Evolutionary conservation across 129 eudicot genomes (phyloP).

Genomic region (Artemisia annua): DNA sequence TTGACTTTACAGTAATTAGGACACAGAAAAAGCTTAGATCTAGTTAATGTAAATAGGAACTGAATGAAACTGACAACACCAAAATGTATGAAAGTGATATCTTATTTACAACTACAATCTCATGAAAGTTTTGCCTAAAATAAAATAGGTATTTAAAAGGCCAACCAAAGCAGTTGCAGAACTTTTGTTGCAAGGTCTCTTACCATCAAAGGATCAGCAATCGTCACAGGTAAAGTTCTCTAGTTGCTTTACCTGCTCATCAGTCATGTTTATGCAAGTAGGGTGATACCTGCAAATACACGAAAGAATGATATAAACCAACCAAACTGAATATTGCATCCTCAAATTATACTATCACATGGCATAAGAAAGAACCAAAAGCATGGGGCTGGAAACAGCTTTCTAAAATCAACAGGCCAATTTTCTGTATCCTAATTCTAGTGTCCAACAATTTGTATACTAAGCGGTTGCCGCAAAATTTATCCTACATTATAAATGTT

Average conservation of each 20-base stretch:
- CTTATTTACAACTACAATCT: too few species aligned
- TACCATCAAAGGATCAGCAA: conserved; percentile 39
- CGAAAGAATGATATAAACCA: neutral
- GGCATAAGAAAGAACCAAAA: neutral
- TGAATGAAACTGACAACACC: too few species aligned
- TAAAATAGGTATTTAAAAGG: too few species aligned
- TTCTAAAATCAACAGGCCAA: neutral
- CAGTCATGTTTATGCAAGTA: conserved; percentile 58
- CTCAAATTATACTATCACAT: neutral
- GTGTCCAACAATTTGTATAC: neutral
- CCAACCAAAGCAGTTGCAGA: conserved; percentile 25
- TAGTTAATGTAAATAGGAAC: too few species aligned
- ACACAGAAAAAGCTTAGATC: too few species aligned
- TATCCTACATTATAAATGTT: too few species aligned
- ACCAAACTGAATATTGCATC: neutral
- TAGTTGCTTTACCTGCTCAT: conserved; percentile 52
- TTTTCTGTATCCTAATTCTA: neutral
- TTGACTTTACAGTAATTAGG: too few species aligned
- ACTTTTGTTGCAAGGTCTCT: conserved; percentile 29
- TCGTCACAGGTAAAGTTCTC: conserved; percentile 58
- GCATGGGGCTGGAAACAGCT: neutral
- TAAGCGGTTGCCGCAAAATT: too few species aligned
- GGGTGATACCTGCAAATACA: conserved; percentile 69
- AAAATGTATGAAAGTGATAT: too few species aligned
- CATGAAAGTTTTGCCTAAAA: too few species aligned